Percentiles rank a stretch among this genome's conserved stretches.
phyloP scores from a whole-genome alignment of 768 basidiomycete genomes.

The Paxillus rubicundulus region DNA sequence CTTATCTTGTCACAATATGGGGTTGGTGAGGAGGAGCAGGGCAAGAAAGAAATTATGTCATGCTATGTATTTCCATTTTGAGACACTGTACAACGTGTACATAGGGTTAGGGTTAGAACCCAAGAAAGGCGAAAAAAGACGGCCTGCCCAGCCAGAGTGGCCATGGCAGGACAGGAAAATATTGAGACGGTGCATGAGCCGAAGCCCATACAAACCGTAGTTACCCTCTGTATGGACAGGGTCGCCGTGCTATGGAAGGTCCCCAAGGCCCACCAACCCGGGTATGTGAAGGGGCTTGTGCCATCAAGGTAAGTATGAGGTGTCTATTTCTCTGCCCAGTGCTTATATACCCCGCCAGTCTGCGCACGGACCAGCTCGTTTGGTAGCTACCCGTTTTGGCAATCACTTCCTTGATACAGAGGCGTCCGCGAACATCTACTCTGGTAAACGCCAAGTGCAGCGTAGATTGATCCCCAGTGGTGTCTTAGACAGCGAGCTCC shows the following conservation, averaged over 20 bases:
- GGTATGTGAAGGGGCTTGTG: constrained; percentile 48
- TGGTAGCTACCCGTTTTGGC: constrained; percentile 4
- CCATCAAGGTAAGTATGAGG: constrained; percentile 61
- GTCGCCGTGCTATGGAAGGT: constrained; percentile 28
- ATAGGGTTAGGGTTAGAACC: constrained; percentile 42
- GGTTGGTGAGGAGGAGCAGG: no score
- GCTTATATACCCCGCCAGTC: constrained; percentile 28
- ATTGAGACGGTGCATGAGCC: constrained; percentile 46
- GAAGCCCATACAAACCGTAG: constrained; percentile 42
- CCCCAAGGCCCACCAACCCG: constrained; percentile 50
- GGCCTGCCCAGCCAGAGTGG: constrained; percentile 43
- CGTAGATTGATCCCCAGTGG: no score
- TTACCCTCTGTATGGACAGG: constrained; percentile 33
- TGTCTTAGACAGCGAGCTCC: no score
- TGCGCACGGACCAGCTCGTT: constrained; percentile 28
- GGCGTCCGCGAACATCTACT: no score
- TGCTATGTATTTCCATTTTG: no score
- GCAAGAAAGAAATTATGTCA: no score
- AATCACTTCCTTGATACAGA: no score
- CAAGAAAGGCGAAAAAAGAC: constrained; percentile 23
- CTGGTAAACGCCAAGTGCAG: no score
- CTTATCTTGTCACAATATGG: no score
- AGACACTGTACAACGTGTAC: background rate
- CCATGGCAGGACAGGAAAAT: constrained; percentile 45
- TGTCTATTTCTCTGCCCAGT: background rate